Conservation (phyloP, 2,329 filamentous ascomycete genomes). For the Ceratocystis papillata region DNA sequence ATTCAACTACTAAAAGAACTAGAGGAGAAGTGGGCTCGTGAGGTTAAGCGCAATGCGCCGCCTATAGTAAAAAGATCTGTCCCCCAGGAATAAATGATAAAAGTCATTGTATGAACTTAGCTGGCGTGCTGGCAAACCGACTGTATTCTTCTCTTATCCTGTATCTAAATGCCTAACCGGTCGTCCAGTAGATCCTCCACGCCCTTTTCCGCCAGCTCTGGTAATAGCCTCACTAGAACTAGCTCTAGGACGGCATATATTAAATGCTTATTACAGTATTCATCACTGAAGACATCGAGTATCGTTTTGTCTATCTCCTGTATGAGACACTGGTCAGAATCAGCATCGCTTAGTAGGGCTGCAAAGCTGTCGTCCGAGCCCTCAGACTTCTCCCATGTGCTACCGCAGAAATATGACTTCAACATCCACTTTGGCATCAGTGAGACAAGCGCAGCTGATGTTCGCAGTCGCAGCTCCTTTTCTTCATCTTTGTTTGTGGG, state of each 20-base stretch:
- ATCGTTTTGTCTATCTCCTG: constrained; percentile 52
- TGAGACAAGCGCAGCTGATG: constrained; percentile 49
- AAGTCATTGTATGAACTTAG: not conserved
- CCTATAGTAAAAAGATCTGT: not conserved
- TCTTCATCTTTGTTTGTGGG: constrained; percentile 50
- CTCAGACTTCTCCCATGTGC: constrained; percentile 25
- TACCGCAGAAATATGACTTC: constrained; percentile 42
- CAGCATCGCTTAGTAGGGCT: constrained; percentile 28
- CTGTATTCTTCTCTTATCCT: not conserved
- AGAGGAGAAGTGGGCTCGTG: constrained; percentile 33
- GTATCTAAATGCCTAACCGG: constrained; percentile 40
- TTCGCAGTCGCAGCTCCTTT: constrained; percentile 52
- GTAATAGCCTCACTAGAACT: constrained; percentile 68
- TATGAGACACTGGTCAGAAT: constrained; percentile 41
- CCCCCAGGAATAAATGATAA: not conserved
- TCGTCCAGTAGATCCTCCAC: constrained; percentile 64
- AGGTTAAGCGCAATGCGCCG: not conserved
- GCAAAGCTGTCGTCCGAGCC: constrained; percentile 26
- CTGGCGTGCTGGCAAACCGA: not conserved
- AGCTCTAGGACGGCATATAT: constrained; percentile 74
- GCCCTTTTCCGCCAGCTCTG: constrained; percentile 66
- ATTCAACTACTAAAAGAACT: constrained; percentile 40
- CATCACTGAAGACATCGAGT: constrained; percentile 65
- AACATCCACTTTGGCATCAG: constrained; percentile 40
- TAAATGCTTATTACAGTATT: constrained; percentile 87